phyloP scores from a whole-genome alignment of 2,329 filamentous ascomycete genomes.

The Fusarium siculi region DNA sequence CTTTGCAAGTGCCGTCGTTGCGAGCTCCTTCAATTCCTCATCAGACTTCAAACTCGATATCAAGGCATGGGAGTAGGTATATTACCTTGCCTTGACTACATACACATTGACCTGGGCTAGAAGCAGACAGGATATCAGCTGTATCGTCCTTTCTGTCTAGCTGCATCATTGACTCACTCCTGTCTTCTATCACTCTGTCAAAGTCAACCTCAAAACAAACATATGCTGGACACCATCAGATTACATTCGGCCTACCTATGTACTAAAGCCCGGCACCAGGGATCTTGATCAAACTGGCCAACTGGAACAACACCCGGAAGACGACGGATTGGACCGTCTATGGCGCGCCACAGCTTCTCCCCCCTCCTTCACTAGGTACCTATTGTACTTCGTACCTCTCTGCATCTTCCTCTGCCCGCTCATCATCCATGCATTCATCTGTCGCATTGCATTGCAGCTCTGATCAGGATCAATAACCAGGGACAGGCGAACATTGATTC shows the following conservation, averaged over 20 bases:
- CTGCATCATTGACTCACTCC: constrained; percentile 2
- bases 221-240: constrained; percentile 18
- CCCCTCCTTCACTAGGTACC: constrained; percentile 1
- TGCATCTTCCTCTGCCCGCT: constrained; percentile 9
- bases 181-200: constrained; percentile 1
- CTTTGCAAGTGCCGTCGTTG: constrained; percentile 9
- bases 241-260: constrained; percentile 17
- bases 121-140: constrained; percentile 14
- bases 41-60: neutral
- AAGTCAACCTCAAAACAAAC: neutral
- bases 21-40: constrained; percentile 13
- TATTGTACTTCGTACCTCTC: neutral
- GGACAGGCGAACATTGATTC: constrained; percentile 12
- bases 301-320: constrained; percentile 56
- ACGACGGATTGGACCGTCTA: constrained; percentile 50
- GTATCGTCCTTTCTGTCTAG: constrained; percentile 18
- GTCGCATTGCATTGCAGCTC: constrained; percentile 13
- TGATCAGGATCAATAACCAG: neutral
- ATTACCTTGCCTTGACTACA: neutral
- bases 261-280: constrained; percentile 32
- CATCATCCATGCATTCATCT: constrained; percentile 23
- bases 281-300: constrained; percentile 52
- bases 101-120: neutral
- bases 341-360: constrained; percentile 24
- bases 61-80: neutral